Base-by-base conservation (phyloP, 805 yeast genomes). In the Nakazawaea populi region DNA sequence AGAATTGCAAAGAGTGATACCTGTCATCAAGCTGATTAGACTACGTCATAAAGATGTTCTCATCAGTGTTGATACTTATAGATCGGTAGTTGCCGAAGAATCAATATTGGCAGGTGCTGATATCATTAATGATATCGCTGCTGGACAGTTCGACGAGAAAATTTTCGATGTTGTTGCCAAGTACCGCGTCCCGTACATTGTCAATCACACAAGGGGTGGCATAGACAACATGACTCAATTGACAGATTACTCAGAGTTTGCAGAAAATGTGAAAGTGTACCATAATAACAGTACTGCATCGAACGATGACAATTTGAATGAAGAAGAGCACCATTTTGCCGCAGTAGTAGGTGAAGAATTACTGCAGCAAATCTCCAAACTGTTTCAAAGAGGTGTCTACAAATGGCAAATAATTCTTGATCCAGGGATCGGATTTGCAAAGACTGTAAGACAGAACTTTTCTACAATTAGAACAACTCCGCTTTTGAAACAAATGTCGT, bases 381-480 rank as follows among this genome's bases (percentile, higher is more conserved):
- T 96, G 10, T 67, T 78, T 42, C 59, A 57, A 1, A 69, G 65
- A 0, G 96, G 96, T 4, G 80, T 92, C 1, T 73, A 75, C 52
- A 82, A 92, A 65, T 94, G 97, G 96, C 98, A 94, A 67, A 71
- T 94, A 3, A 81, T 94, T 14, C 60, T 90, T 4, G 99, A 94
- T 63, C 99, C 99, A 0, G 99, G 99, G 2, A 68, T 94, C 41
- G 99, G 99, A 1, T 94, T 94, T 67, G 97, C 98, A n/a, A 94
- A 94, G 64, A 76, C 75, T 48, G 58, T 76, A n/a, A 56, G 63
- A 6, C 96, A 91, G 60, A 92, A 91, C 64, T 56, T 91, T 34
- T 74, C 75, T 27, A 58, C 89, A 1, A 74, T 94, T 31, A 76
- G 80, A 54, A 73, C 79, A 18, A 56, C 74, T 53, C 77, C 67